Conservation (phyloP, 192 early-diverging fungal genomes). For the Backusella sp. region DNA sequence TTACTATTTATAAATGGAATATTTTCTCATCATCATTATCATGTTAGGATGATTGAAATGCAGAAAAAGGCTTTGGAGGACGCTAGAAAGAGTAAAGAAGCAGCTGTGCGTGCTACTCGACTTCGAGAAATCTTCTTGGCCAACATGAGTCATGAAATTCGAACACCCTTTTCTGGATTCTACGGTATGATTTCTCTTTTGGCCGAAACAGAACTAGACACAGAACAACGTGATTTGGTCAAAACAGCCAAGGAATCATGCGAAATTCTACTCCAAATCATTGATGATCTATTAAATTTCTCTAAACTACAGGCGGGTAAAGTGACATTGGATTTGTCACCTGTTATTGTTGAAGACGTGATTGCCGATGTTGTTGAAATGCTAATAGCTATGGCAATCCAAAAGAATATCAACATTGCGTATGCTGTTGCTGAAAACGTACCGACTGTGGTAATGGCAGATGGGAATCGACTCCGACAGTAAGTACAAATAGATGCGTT, state of each 20-base stretch:
- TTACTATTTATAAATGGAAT: not conserved
- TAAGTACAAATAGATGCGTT: not conserved
- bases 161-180: constrained; percentile 50
- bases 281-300: constrained; percentile 51
- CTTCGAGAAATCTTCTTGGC: constrained; percentile 35
- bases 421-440: constrained; percentile 58
- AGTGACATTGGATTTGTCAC: constrained; percentile 43
- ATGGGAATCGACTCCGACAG: constrained; percentile 67
- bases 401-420: constrained; percentile 58
- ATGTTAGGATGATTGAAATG: constrained; percentile 33
- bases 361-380: constrained; percentile 54
- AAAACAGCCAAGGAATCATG: constrained; percentile 50
- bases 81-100: constrained; percentile 36
- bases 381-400: constrained; percentile 59
- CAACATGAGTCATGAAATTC: constrained; percentile 41
- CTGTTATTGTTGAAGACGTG: constrained; percentile 42
- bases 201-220: constrained; percentile 40
- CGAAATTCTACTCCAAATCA: constrained; percentile 49
- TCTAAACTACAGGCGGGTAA: constrained; percentile 50
- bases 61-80: constrained; percentile 34
- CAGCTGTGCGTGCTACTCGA: constrained; percentile 30
- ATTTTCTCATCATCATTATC: not conserved
- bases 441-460: constrained; percentile 59
- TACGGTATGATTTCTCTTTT: constrained; percentile 49
- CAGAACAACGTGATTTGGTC: constrained; percentile 51